Conservation (phyloP, 176 grass and related monocot genomes). For the Thinopyrum elongatum region DNA sequence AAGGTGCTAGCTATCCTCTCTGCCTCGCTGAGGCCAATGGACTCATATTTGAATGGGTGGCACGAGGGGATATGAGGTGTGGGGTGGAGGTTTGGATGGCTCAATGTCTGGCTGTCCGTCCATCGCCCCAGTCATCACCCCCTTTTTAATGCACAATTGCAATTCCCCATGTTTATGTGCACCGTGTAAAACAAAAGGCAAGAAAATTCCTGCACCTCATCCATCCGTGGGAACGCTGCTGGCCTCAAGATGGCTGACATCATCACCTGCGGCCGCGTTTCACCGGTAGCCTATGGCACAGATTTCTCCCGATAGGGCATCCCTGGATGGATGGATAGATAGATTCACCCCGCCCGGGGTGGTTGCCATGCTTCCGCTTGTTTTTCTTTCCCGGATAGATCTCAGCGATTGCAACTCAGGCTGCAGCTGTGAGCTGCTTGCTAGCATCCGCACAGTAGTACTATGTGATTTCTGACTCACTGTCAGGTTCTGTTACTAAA, state of each 20-base stretch:
- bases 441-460: background rate
- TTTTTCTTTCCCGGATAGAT: background rate
- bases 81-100: slow-evolving; percentile 55
- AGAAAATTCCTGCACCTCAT: background rate
- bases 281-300: background rate
- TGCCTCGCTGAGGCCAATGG: background rate
- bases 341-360: background rate
- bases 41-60: slow-evolving; percentile 11
- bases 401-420: background rate
- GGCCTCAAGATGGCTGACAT: slow-evolving; percentile 13
- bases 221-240: slow-evolving; percentile 25
- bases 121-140: slow-evolving; percentile 30
- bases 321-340: slow-evolving; percentile 10
- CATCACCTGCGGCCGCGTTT: background rate
- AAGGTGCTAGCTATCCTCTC: background rate
- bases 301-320: background rate
- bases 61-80: slow-evolving; percentile 71
- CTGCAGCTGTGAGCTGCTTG: background rate
- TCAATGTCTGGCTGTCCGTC: slow-evolving; percentile 35
- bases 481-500: too few relatives aligned
- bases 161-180: slow-evolving; percentile 6
- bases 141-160: too few relatives aligned
- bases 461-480: background rate
- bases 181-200: background rate
- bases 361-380: background rate